A percentile compares a stretch with the other conserved stretches of the same genome.
Evolutionary conservation across 305 asterid genomes (phyloP).

Genomic region (Fraxinus floribunda): DNA sequence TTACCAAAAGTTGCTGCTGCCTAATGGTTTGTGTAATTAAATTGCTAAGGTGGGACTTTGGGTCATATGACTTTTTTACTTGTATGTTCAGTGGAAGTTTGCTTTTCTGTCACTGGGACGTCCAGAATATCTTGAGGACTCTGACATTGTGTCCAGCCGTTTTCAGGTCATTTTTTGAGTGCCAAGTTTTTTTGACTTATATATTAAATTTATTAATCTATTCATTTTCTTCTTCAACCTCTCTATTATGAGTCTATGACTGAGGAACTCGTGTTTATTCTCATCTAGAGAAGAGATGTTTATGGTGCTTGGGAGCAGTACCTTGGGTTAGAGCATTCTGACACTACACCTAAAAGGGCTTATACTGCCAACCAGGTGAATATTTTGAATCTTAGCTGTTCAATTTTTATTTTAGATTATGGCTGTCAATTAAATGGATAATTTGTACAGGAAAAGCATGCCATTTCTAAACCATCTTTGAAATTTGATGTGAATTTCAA

Average conservation of each 20-base stretch:
- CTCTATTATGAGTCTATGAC: background rate
- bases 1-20: constrained; percentile 13
- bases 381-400: background rate
- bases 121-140: constrained; percentile 80
- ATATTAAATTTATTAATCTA: background rate
- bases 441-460: background rate
- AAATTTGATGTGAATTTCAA: background rate
- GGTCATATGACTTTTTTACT: too few species aligned
- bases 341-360: constrained; percentile 71
- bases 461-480: background rate
- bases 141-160: constrained; percentile 69
- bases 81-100: constrained; percentile 65
- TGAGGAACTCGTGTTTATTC: constrained; percentile 13
- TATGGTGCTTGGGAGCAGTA: constrained; percentile 98
- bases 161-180: constrained; percentile 54
- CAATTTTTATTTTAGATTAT: background rate
- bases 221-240: background rate
- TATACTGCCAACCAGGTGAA: constrained; percentile 69
- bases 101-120: constrained; percentile 85
- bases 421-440: background rate
- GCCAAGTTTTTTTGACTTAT: background rate
- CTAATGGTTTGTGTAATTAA: background rate
- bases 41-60: too few species aligned
- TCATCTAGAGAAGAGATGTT: constrained; percentile 82
- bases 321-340: constrained; percentile 92